Evolutionary conservation across 805 yeast species (phyloP).

Genomic region (Saccharomyces cerevisiae): DNA sequence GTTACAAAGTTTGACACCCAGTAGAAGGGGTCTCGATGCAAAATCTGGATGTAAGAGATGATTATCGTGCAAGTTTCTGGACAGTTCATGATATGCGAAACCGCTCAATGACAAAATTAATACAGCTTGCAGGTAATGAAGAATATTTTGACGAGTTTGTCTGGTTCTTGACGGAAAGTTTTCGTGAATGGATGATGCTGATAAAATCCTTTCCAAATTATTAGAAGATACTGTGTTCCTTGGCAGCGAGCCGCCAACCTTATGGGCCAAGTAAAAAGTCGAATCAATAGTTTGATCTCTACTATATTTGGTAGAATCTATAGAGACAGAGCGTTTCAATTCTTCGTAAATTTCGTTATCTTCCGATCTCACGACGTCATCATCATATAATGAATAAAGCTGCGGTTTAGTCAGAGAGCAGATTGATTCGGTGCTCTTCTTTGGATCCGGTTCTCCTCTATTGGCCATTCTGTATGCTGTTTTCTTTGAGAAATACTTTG

Average conservation of each 20-base stretch:
- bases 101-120: constrained; percentile 38
- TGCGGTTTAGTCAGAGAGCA: constrained; percentile 44
- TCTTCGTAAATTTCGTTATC: constrained; percentile 30
- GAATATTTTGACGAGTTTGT: not conserved
- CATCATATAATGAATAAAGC: constrained; percentile 43
- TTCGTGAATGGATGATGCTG: not conserved
- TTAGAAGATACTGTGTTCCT: not conserved
- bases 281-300: not conserved
- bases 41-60: constrained; percentile 37
- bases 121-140: constrained; percentile 4
- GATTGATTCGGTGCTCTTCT: constrained; percentile 30
- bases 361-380: constrained; percentile 28
- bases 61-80: constrained; percentile 45
- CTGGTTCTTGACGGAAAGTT: not conserved
- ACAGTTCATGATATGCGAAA: constrained; percentile 44
- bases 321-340: constrained; percentile 13
- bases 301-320: not conserved
- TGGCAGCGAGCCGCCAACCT: not conserved
- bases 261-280: not conserved
- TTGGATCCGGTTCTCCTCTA: not conserved
- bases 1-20: constrained; percentile 27
- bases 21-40: constrained; percentile 36
- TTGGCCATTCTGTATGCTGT: not conserved
- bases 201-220: not conserved
- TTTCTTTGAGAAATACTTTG: not conserved